Evolutionary conservation across 2,329 filamentous ascomycete species (phyloP).

Genomic region (Penicillium psychrosexuale): DNA sequence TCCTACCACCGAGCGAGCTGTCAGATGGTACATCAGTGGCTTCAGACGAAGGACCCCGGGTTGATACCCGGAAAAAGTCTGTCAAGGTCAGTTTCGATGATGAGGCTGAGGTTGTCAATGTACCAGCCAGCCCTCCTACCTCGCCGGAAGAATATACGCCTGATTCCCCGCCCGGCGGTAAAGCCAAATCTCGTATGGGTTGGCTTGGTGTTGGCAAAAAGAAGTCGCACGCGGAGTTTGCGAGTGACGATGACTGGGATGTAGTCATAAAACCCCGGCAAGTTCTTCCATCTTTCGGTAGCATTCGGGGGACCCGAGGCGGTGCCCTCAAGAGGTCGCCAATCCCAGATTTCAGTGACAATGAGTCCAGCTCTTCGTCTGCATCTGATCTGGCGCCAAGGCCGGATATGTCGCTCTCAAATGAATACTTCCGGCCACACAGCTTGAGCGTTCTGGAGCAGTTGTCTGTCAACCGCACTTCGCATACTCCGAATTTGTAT

Average conservation of each 20-base stretch:
- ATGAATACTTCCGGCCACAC: conserved; percentile 15
- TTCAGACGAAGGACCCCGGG: conserved; percentile 43
- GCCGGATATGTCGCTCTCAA: conserved; percentile 42
- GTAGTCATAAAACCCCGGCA: conserved; percentile 58
- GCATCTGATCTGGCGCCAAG: conserved; percentile 45
- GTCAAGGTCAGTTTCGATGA: conserved; percentile 68
- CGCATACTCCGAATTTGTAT: neutral
- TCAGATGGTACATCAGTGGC: conserved; percentile 55
- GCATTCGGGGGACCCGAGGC: conserved; percentile 51
- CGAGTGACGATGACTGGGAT: conserved; percentile 51
- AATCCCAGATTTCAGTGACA: conserved; percentile 28
- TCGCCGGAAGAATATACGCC: conserved; percentile 40
- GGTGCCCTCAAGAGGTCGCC: conserved; percentile 19
- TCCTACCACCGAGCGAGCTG: conserved; percentile 49
- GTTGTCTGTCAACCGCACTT: conserved; percentile 10
- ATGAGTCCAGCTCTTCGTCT: conserved; percentile 34
- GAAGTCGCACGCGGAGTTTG: conserved; percentile 28
- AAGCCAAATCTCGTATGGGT: conserved; percentile 28
- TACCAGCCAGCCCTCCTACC: conserved; percentile 42
- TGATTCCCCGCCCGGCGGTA: conserved; percentile 34
- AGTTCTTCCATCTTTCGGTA: conserved; percentile 61
- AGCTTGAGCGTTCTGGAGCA: conserved; percentile 13
- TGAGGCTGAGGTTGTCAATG: conserved; percentile 49
- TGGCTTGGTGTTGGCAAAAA: conserved; percentile 40
- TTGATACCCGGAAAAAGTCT: conserved; percentile 50